Base-by-base conservation (phyloP, 2,329 filamentous ascomycete species). In the Calonectria leucothoes region DNA sequence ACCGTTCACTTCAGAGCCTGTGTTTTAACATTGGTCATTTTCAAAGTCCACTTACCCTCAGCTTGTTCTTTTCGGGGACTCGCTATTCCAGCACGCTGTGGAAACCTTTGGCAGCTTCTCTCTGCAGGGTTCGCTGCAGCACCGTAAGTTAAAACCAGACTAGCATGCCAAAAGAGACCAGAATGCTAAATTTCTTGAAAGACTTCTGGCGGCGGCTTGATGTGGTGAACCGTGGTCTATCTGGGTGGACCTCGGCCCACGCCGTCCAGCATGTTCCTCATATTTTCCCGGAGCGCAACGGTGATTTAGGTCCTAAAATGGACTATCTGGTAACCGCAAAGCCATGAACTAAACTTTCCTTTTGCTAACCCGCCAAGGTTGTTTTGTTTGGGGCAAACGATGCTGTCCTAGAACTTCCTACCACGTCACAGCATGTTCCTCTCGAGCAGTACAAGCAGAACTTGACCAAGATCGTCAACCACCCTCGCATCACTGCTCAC, bases 381-480 rank as follows among this genome's bases (percentile, higher is more conserved):
- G 85, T 98, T 72, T 93, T 98, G 77, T 92, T 98, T 73, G 97
- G 97, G 23, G 95, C 97, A 78, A 98, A 99, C 82, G 97, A 98
- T 84, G 93, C 96, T 4, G 92, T 92, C 69, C 83, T 97, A 4
- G 89, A 91, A 4, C 86, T 90, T 45, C 87, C 89, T 6, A 87
- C 88, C 5, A 92, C 91, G 65, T 87, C 88, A 12, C 97, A 98
- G 84, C 92, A 96, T 82, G 90, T 98, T 10, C 91, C 94, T 0
- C 84, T 98, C n/a, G 89, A 93, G 1, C 85, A 91, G 73, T 98
- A 95, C 87, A 92, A 91, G 82, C 85, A 89, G 69, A 97, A 98
- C 81, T 85, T 98, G 61, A 88, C 84, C 75, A 87, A 86, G 31
- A 95, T 98, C 78, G 86, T 97, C 79, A 91, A 88, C 4, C 94